Evolutionary conservation across 768 basidiomycete species (phyloP), one percentile per base, ranked within the genome.

Genomic region (Kwoniella shandongensis): DNA sequence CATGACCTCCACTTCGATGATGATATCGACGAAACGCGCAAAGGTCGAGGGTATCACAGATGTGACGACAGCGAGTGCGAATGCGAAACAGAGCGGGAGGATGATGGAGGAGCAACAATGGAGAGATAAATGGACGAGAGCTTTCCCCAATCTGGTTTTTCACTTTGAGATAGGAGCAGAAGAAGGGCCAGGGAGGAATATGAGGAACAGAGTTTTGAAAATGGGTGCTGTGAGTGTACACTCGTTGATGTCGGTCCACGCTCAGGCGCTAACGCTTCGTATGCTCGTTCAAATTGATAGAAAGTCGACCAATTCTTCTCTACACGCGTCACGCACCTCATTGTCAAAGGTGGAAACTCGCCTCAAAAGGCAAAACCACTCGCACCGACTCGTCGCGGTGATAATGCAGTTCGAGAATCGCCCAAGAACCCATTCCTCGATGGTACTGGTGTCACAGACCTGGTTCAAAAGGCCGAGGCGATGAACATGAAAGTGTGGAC

Each of bases 231-330:
- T 98, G 77, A 67, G 89, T 83, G 20, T 23, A 32, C 44, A 7
- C 6, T 42, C 40, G 40, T 23, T 6, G 25, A 38, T 45, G 17
- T 44, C 27, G 22, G 32, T n/a, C 12, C 8, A 11, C 39, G 7
- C 47, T 36, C 22, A 11, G 54, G 47, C 15, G 40, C 35, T 39
- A 39, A 47, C 49, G 20, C 42, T 3, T 10, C 30, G 57, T 26
- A 46, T 57, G 53, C 17, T 40, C 6, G 51, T 48, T 41, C 26
- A n/a, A 15, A 39, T 46, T 41, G 48, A 18, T 69, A 98, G 96
- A 81, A 80, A 54, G 83, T 91, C 54, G 90, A 94, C 47, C 83
- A 85, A 59, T 96, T 96, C 81, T 93, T 97, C 76, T 89, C 88
- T 27, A 85, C 81, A 45, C 82, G 84, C 45, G 84, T 94, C 23